Base-by-base conservation (phyloP, 164 flowering plant genomes). In the Buxus sempervirens region DNA sequence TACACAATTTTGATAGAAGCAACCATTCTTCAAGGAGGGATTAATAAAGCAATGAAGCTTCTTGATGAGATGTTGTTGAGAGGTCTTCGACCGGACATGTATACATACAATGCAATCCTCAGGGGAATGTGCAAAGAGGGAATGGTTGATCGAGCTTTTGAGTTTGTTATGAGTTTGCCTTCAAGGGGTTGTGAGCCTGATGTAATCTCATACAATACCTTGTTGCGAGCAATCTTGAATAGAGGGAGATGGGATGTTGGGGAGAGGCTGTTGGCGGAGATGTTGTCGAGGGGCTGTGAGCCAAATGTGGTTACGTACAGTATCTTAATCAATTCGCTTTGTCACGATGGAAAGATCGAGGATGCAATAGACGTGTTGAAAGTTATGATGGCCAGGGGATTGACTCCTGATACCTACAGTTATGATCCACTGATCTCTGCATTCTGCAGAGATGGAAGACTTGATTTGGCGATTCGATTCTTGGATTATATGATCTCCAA, bases 1-100 rank as follows among this genome's bases (percentile, higher is more conserved):
- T 93, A 86, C 74, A 89, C 91, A 9, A 89, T 89, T 63, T 63
- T 93, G 76, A 84, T 93, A 25, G 95, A 93, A 27, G 93, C 95
- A 1, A 82, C 84, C 6, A 79, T 85, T 71, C 70, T 67, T 26
- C 77, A 85, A 66, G 86, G 87, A 9, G 88, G 89, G 5, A 62
- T 77, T 36, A 67, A 63, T 66, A 77, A 88, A 36, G 88, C 91
- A 41, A 77, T 86, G 86, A 81, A 84, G 80, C 86, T 88, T 65
- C 71, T 88, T 8, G 83, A 89, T 71, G 85, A 87, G 70, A 88
- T 92, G 93, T 60, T 85, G 49, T 63, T 73, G 0, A 79, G 74
- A 70, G 89, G 91, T 67, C 84, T 87, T 53, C 64, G 28, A 57
- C 96, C 96, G 13, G 90, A 90, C 71, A 81, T 78, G 82, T 82